Evolutionary conservation across 352 stramenopile genomes (phyloP).

Genomic region (Pythium folliculosum): DNA sequence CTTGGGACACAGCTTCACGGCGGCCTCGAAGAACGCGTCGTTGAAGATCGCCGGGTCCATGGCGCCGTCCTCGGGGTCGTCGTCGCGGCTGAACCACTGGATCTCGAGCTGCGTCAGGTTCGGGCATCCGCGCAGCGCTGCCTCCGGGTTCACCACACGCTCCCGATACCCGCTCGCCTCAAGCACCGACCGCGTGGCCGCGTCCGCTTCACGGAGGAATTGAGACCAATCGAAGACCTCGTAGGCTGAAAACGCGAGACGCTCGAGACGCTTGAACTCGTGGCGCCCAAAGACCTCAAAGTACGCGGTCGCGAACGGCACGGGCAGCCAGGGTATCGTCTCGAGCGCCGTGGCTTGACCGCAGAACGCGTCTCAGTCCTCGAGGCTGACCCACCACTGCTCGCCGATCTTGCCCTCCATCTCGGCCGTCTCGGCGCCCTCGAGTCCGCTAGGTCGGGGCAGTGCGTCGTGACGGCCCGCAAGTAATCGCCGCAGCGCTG

Average conservation of each 20-base stretch:
- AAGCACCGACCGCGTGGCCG: background rate
- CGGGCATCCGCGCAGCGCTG: background rate
- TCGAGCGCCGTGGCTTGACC: background rate
- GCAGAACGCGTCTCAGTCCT: background rate
- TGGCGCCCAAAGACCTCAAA: constrained; percentile 1
- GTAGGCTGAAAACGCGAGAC: background rate
- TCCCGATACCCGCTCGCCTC: background rate
- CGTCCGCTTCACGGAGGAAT: background rate
- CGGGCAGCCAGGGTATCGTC: background rate
- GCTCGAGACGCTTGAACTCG: background rate
- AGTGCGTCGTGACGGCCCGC: background rate
- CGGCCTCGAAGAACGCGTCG: background rate
- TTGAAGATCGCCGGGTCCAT: background rate
- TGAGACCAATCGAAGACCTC: background rate
- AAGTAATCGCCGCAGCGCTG: background rate
- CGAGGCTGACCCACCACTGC: constrained; percentile 1
- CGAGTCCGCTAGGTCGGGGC: background rate
- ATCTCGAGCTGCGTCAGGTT: background rate
- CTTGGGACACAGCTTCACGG: background rate
- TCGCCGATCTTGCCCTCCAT: background rate
- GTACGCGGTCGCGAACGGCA: constrained; percentile 2
- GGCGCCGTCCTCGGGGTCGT: background rate
- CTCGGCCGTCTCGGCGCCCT: background rate
- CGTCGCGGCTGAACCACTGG: background rate
- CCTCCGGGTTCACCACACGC: background rate